Percentiles rank a stretch among this genome's conserved stretches.
Conservation (phyloP, 768 basidiomycete species). For the Panaeolus cyanescens region DNA sequence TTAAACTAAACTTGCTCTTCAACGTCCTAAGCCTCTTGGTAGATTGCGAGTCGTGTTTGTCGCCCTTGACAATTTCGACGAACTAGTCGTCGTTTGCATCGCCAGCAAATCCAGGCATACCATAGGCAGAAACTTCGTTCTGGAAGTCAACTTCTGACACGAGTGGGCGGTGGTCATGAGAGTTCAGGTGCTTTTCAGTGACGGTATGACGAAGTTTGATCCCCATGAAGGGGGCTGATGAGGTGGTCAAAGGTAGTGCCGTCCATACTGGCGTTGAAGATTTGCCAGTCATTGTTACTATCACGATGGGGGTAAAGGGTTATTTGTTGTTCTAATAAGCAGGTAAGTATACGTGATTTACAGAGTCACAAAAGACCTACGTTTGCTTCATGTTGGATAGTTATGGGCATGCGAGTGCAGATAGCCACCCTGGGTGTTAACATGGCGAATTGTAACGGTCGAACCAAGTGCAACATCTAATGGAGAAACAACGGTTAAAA, state of each 20-base stretch:
- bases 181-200: slow-evolving; percentile 89
- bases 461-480: slow-evolving; percentile 88
- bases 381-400: slow-evolving; percentile 89
- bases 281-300: slow-evolving; percentile 90
- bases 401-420: slow-evolving; percentile 91
- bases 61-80: slow-evolving; percentile 79
- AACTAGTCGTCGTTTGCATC: slow-evolving; percentile 95
- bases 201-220: slow-evolving; percentile 81
- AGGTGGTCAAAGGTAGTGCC: slow-evolving; percentile 45
- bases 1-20: slow-evolving; percentile 77
- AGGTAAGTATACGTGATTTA: neutral
- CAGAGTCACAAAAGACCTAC: slow-evolving; percentile 41
- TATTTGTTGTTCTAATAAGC: slow-evolving; percentile 90
- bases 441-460: slow-evolving; percentile 78
- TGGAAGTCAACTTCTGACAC: slow-evolving; percentile 99
- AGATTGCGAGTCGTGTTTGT: slow-evolving; percentile 66
- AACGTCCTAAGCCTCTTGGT: slow-evolving; percentile 75
- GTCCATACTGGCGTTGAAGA: slow-evolving; percentile 71
- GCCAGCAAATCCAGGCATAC: slow-evolving; percentile 80
- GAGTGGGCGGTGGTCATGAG: slow-evolving; percentile 92
- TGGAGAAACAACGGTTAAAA: neutral
- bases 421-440: slow-evolving; percentile 99
- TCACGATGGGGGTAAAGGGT: slow-evolving; percentile 99
- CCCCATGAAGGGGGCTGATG: slow-evolving; percentile 56
- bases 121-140: slow-evolving; percentile 96